Conservation (phyloP, 306 rosid genomes). For the Nissolia schottii region DNA sequence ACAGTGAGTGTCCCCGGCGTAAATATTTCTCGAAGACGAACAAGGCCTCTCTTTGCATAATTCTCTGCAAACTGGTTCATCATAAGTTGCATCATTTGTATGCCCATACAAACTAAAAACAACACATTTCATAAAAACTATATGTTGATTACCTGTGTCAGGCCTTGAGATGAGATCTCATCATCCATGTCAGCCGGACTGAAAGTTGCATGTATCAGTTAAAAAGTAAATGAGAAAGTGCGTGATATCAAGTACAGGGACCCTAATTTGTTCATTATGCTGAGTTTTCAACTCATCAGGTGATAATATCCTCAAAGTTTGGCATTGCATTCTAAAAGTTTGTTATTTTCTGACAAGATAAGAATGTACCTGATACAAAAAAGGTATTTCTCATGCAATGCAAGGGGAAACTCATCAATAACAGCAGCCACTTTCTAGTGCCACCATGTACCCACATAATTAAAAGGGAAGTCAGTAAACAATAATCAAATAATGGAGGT, state of each 20-base stretch:
- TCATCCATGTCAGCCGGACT: slow-evolving; percentile 88
- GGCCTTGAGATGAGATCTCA: slow-evolving; percentile 82
- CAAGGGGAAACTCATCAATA: slow-evolving; percentile 71
- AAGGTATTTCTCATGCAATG: slow-evolving; percentile 78
- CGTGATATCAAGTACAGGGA: neutral
- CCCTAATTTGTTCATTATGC: neutral
- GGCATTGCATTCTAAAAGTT: slow-evolving; percentile 5
- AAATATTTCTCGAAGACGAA: slow-evolving; percentile 83
- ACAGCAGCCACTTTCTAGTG: slow-evolving; percentile 79
- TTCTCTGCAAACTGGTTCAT: slow-evolving; percentile 68
- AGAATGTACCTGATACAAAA: slow-evolving; percentile 68
- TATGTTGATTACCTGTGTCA: slow-evolving; percentile 60
- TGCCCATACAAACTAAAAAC: slow-evolving; percentile 24
- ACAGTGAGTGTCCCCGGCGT: slow-evolving; percentile 73
- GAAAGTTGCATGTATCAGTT: slow-evolving; percentile 35
- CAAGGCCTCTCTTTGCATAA: slow-evolving; percentile 76
- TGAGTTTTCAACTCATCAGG: slow-evolving; percentile 16
- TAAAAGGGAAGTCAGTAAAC: neutral
- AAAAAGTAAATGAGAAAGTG: slow-evolving; percentile 10
- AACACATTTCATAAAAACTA: neutral
- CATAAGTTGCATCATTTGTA: slow-evolving; percentile 3
- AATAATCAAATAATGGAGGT: slow-evolving; percentile 12
- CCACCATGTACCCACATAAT: slow-evolving; percentile 24
- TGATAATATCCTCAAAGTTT: neutral
- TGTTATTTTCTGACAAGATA: slow-evolving; percentile 15